A percentile compares a stretch with the other conserved stretches of the same genome.
Conservation (phyloP, 305 asterid genomes). For the Fraxinus nigra region DNA sequence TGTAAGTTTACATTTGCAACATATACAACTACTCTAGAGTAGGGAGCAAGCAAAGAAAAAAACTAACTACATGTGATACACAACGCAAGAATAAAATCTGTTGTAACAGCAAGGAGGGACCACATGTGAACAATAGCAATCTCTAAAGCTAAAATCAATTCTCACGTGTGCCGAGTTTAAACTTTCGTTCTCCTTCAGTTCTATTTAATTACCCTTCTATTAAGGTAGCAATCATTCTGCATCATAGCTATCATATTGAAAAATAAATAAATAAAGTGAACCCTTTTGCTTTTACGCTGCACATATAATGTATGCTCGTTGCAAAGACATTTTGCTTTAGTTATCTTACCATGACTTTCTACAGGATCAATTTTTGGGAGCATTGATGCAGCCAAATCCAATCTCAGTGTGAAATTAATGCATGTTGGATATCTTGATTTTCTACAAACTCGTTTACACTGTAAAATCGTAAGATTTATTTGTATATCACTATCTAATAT, state of each 20-base stretch:
- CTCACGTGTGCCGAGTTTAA: conserved; percentile 7
- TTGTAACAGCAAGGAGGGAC: no score
- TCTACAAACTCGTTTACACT: background rate
- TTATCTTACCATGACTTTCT: conserved; percentile 24
- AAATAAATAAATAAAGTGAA: background rate
- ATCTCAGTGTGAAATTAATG: conserved; percentile 72
- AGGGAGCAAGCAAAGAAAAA: no score
- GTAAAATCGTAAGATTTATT: background rate
- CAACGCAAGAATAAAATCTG: no score
- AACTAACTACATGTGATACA: no score
- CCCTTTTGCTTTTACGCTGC: background rate
- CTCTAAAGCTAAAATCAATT: no score
- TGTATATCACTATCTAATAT: no score
- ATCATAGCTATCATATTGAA: no score
- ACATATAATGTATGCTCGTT: background rate
- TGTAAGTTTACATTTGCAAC: no score
- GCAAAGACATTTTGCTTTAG: conserved; percentile 5
- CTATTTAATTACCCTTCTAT: no score
- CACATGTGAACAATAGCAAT: no score
- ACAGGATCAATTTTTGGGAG: conserved; percentile 81
- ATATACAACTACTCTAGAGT: no score
- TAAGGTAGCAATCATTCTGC: no score
- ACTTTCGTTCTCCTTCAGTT: background rate
- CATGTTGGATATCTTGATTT: conserved; percentile 58
- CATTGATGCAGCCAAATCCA: conserved; percentile 63